Evolutionary conservation across 306 rosid species (phyloP), one percentile per base, ranked within the genome.

Genomic region (Ceratonia siliqua): DNA sequence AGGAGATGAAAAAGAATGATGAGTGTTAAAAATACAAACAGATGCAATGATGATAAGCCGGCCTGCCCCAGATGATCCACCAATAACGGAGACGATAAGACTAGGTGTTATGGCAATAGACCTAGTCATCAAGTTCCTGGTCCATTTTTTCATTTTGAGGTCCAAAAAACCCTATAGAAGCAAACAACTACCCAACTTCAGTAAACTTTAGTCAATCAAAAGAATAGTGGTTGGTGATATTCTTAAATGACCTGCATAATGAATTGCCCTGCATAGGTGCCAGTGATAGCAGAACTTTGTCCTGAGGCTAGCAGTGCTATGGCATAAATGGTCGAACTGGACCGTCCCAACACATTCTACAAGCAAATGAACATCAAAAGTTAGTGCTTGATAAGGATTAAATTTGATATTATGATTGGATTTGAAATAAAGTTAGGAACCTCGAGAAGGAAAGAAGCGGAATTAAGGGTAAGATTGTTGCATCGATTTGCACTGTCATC

Each of bases 381-480:
- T 36, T 43, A 43, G 9, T 45, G 20, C 36, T 33, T 57, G 18
- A 55, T 27, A 12, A 15, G 43, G 54, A 39, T 30, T 42, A 14
- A 10, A n/a, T 74, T 25, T 59, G 27, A 24, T 18, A 17, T 43
- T 15, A 45, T 18, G 18, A 46, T 25, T 49, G 45, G 5, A 42
- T 30, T 32, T 12, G 48, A 41, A 46, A 7, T 24, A 62, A 32
- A 35, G 12, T 28, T 49, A 42, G n/a, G 62, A 69, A 93, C 98
- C 98, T 91, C 72, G 61, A 94, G 92, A 79, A 94, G 97, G 79
- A 91, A 94, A 46, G 97, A 88, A 45, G 97, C 98, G 2, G 86
- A 71, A 66, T 87, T 77, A 70, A 94, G 97, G 5, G 89, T 88
- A 2, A 94, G 80, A 82, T 94, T 62, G 33, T 20, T 70, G 62